Conservation (phyloP, 176 grass and related monocot genomes). For the Avena sativa region DNA sequence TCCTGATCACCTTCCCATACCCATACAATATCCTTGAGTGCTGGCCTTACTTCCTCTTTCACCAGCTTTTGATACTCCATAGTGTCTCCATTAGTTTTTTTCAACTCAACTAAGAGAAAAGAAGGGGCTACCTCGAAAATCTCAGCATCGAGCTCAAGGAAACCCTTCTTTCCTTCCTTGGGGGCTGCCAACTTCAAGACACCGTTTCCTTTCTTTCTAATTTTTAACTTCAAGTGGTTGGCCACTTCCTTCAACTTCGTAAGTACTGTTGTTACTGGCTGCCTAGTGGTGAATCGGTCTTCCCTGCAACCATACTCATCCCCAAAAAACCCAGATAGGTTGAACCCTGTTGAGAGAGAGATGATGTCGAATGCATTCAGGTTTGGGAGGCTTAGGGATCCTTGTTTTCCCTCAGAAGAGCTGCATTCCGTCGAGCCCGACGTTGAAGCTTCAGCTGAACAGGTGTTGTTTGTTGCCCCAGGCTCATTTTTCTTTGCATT, state of each 20-base stretch:
- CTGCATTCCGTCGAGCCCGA: constrained; percentile 39
- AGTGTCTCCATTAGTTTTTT: constrained; percentile 77
- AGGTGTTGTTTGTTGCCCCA: constrained; percentile 8
- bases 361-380: constrained; percentile 98
- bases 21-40: constrained; percentile 90
- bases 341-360: constrained; percentile 80
- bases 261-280: constrained; percentile 58
- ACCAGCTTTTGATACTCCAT: constrained; percentile 79
- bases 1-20: constrained; percentile 74
- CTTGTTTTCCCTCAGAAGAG: constrained; percentile 57
- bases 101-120: constrained; percentile 88
- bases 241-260: constrained; percentile 76
- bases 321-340: constrained; percentile 81
- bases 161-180: constrained; percentile 86
- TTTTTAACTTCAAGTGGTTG: constrained; percentile 60
- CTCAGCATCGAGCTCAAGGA: constrained; percentile 75
- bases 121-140: constrained; percentile 80
- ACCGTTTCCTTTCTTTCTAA: constrained; percentile 85
- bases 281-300: constrained; percentile 74
- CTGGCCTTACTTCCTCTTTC: constrained; percentile 84
- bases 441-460: constrained; percentile 32
- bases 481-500: constrained; percentile 42
- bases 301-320: constrained; percentile 60
- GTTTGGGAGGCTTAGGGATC: constrained; percentile 56
- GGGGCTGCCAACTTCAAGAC: constrained; percentile 60